These are phyloP conservation scores for Carex arenaria DNA, from an alignment of 202 grass and related monocot species.

Conservation along the genomic window DNA sequence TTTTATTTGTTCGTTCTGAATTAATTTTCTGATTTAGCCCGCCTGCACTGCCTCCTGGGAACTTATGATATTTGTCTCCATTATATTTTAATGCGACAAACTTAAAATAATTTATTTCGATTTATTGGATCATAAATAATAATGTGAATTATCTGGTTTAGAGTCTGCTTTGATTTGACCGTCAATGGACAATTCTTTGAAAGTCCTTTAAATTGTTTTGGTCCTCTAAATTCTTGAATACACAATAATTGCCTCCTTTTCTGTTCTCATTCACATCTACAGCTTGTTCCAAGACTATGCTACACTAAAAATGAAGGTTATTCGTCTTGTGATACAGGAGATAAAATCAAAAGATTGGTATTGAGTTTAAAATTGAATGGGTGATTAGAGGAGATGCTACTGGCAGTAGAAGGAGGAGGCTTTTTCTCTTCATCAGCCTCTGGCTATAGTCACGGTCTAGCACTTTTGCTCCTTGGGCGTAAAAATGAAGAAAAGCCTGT, in stretches of 20 bases:
- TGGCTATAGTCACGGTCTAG: conserved; percentile 88
- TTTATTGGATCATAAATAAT: background rate
- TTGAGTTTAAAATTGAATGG: conserved; percentile 46
- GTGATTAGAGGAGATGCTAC: conserved; percentile 80
- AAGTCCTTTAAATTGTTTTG: background rate
- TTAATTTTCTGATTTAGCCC: background rate
- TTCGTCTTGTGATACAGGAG: conserved; percentile 2
- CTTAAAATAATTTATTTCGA: background rate
- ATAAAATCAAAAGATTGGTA: conserved; percentile 9
- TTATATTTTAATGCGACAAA: background rate
- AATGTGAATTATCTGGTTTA: background rate
- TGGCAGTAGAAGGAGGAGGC: conserved; percentile 96
- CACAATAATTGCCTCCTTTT: background rate
- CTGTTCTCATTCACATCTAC: background rate
- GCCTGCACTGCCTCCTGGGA: background rate
- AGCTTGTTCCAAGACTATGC: background rate
- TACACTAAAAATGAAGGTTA: background rate
- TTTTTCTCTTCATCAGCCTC: conserved; percentile 98
- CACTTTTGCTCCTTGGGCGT: conserved; percentile 73
- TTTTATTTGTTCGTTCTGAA: background rate
- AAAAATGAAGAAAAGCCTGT: conserved; percentile 72
- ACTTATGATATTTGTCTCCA: background rate
- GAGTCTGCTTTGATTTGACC: background rate
- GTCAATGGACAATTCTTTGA: background rate
- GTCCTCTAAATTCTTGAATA: background rate